Evolutionary conservation across 345 rosid genomes (phyloP).

Genomic region (Lumnitzera racemosa): DNA sequence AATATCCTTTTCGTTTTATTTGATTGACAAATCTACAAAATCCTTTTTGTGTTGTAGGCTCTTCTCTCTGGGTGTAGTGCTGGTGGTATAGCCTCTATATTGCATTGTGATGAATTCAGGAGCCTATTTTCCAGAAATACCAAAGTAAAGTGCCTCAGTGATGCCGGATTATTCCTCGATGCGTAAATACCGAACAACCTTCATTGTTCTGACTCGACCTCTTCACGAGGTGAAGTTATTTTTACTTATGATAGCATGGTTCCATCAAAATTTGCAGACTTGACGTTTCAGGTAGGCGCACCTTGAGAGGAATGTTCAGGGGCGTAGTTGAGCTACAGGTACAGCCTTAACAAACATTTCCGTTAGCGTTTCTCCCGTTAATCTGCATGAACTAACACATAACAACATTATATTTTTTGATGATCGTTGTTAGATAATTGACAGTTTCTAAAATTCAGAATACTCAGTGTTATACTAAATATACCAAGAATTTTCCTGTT

Average conservation of each 20-base stretch:
- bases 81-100: conserved; percentile 43
- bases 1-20: not conserved
- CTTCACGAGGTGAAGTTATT: not conserved
- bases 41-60: conserved; percentile 23
- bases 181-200: conserved; percentile 22
- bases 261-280: conserved; percentile 19
- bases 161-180: conserved; percentile 51
- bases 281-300: conserved; percentile 39
- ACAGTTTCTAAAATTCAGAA: too few species aligned
- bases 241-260: not conserved
- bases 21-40: not conserved
- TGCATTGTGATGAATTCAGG: conserved; percentile 47
- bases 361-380: not conserved
- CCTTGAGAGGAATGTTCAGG: conserved; percentile 30
- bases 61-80: conserved; percentile 63
- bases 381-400: not conserved
- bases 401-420: too few species aligned
- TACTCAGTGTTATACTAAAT: too few species aligned
- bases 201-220: not conserved
- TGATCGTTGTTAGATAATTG: too few species aligned
- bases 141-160: conserved; percentile 55
- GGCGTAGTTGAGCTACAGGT: conserved; percentile 47
- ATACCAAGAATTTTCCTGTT: not conserved
- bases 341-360: not conserved
- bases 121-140: conserved; percentile 27